phyloP scores from a whole-genome alignment of 1,139 yeast genomes.

The Zygosaccharomyces sapae region DNA sequence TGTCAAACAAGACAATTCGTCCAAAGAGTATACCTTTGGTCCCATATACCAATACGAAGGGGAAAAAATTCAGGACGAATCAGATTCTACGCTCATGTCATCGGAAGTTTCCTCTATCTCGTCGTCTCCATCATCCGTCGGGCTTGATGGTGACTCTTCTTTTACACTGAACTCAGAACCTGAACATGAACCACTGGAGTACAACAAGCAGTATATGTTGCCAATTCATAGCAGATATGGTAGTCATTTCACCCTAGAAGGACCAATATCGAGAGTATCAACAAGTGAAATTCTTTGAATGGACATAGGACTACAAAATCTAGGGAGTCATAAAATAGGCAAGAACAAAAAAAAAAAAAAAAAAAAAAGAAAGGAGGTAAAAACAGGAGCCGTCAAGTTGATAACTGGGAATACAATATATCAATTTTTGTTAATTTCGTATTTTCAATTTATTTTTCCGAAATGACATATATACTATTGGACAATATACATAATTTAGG shows the following conservation, averaged over 20 bases:
- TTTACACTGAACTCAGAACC: slow-evolving; percentile 14
- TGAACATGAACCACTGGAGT: slow-evolving; percentile 5
- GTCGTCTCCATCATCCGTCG: slow-evolving; percentile 8
- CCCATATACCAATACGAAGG: slow-evolving; percentile 5
- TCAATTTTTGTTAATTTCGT: not conserved
- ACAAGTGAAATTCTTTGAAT: not conserved
- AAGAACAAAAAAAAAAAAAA: not conserved
- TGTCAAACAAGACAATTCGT: slow-evolving; percentile 6
- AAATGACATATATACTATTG: slow-evolving; percentile 4
- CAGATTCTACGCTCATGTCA: slow-evolving; percentile 11
- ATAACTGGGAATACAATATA: not conserved
- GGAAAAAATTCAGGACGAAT: slow-evolving; percentile 10
- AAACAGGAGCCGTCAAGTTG: not conserved
- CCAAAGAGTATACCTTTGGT: slow-evolving; percentile 10
- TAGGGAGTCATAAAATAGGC: not conserved
- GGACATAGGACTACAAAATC: not conserved
- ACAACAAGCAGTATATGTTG: slow-evolving; percentile 5
- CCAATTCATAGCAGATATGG: slow-evolving; percentile 7
- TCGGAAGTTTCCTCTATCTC: slow-evolving; percentile 11
- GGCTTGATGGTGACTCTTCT: slow-evolving; percentile 12
- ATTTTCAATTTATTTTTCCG: not conserved
- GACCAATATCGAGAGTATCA: not conserved
- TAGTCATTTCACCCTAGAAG: slow-evolving; percentile 6
- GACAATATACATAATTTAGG: slow-evolving; percentile 5
- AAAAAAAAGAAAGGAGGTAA: not conserved